Percentiles rank a stretch among this genome's conserved stretches.
These are phyloP conservation scores for Hordeum pubiflorum DNA, from an alignment of 202 grass and related monocot genomes.

Conservation along the genomic window DNA sequence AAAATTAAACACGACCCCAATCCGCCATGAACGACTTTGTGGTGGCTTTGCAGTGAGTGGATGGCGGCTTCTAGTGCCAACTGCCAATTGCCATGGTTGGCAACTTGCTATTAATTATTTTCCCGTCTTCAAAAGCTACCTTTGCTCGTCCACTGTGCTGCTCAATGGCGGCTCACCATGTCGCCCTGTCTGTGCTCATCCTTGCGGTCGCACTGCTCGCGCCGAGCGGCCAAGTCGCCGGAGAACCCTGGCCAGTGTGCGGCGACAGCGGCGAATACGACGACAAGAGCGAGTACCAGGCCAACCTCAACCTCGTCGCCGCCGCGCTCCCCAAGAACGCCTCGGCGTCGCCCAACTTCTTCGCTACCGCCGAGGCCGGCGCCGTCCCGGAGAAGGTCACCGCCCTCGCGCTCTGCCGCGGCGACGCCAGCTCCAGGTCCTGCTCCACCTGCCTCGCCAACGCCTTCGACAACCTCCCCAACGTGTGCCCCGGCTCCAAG, in stretches of 20 bases:
- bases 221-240: neutral
- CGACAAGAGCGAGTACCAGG: conserved; percentile 24
- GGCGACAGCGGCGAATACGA: neutral
- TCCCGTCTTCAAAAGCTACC: too few relatives aligned
- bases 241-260: conserved; percentile 3
- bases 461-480: conserved; percentile 17
- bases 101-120: too few relatives aligned
- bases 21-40: too few relatives aligned
- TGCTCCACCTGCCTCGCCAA: conserved; percentile 26
- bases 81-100: too few relatives aligned
- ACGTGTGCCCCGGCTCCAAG: conserved; percentile 6
- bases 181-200: neutral
- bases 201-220: neutral
- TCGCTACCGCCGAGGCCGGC: conserved; percentile 22
- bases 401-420: conserved; percentile 44
- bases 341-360: conserved; percentile 20
- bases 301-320: conserved; percentile 19
- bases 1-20: neutral
- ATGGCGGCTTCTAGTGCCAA: too few relatives aligned
- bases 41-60: too few relatives aligned
- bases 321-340: conserved; percentile 27
- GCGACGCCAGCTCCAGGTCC: conserved; percentile 7
- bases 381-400: conserved; percentile 29
- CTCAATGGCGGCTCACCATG: neutral
- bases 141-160: too few relatives aligned